These are phyloP conservation scores for Aspergillus aculeatus DNA, from an alignment of 2,329 filamentous ascomycete genomes.

Conservation along the genomic window DNA sequence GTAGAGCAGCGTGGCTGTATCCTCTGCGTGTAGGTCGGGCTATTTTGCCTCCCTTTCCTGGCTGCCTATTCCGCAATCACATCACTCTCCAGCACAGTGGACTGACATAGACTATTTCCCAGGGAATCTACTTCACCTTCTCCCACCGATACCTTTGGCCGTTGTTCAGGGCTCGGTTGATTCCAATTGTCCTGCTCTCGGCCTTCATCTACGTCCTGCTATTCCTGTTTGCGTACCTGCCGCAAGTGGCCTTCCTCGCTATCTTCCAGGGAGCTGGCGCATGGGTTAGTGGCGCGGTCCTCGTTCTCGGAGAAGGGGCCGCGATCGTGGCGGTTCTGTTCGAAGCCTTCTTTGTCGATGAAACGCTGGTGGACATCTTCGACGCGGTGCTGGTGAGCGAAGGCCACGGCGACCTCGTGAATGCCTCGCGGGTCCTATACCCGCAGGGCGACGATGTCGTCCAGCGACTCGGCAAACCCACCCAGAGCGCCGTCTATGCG, in stretches of 20 bases:
- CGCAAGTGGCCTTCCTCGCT: conserved; percentile 82
- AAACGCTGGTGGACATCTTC: conserved; percentile 76
- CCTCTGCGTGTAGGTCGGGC: conserved; percentile 45
- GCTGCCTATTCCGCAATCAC: neutral
- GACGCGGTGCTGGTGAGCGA: conserved; percentile 80
- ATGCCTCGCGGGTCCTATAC: conserved; percentile 64
- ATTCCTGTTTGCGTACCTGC: conserved; percentile 84
- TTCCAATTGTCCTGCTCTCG: conserved; percentile 80
- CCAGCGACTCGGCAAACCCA: conserved; percentile 79
- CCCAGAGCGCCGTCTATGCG: conserved; percentile 71
- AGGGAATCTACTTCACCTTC: conserved; percentile 77
- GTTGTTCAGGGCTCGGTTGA: conserved; percentile 70
- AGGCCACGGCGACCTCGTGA: conserved; percentile 67
- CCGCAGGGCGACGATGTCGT: conserved; percentile 69
- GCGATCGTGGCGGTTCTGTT: conserved; percentile 66
- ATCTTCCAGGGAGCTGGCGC: conserved; percentile 84
- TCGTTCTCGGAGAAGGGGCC: conserved; percentile 70
- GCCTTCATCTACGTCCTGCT: conserved; percentile 78
- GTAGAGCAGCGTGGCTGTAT: conserved; percentile 47
- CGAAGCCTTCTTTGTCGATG: conserved; percentile 78
- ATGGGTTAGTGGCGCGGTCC: conserved; percentile 84
- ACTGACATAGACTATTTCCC: neutral
- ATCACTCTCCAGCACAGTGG: neutral
- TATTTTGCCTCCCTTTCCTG: conserved; percentile 4
- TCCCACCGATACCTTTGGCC: conserved; percentile 78